Conservation (phyloP, 352 stramenopile species). For the Pythium scleroteichum region DNA sequence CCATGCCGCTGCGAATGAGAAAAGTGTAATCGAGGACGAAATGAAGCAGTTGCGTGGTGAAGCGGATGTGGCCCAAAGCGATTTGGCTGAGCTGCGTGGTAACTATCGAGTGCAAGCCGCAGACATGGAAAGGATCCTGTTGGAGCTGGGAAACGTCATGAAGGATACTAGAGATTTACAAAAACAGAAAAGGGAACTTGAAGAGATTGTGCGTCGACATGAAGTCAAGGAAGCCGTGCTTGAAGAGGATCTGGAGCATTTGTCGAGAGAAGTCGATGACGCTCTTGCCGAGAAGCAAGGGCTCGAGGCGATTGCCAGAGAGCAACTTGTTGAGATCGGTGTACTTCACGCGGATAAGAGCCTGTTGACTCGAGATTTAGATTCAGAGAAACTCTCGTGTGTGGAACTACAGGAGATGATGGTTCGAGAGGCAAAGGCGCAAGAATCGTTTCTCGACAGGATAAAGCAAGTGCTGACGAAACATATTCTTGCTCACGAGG, state of each 20-base stretch:
- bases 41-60: neutral
- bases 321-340: constrained; percentile 12
- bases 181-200: too few species aligned
- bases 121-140: neutral
- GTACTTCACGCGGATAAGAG: constrained; percentile 6
- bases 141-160: too few species aligned
- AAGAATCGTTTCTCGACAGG: neutral
- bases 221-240: neutral
- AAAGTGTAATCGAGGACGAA: constrained; percentile 31
- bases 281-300: neutral
- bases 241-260: neutral
- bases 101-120: constrained; percentile 27
- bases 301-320: neutral
- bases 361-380: neutral
- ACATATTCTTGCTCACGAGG: too few species aligned
- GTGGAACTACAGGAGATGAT: neutral
- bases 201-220: neutral
- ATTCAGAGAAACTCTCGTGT: neutral
- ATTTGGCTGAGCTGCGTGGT: constrained; percentile 33
- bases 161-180: too few species aligned
- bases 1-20: constrained; percentile 38
- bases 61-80: constrained; percentile 1
- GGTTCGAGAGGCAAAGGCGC: neutral
- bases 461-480: too few species aligned
- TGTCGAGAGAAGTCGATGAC: neutral